Evolutionary conservation across 345 rosid genomes (phyloP).

Genomic region (Populus simonii): DNA sequence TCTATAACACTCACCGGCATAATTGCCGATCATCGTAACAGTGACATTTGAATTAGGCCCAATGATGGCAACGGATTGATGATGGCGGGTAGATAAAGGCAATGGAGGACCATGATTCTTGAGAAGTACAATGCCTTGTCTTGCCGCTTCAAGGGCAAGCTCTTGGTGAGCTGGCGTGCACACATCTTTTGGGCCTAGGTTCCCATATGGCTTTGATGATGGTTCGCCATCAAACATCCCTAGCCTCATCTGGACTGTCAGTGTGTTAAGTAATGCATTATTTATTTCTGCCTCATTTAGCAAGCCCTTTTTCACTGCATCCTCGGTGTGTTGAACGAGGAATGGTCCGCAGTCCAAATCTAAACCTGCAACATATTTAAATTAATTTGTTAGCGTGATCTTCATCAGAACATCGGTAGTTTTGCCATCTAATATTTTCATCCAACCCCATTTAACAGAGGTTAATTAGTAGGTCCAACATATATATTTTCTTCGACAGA

Average conservation of each 20-base stretch:
- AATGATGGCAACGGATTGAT: conserved; percentile 64
- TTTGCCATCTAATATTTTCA: background rate
- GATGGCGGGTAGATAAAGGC: conserved; percentile 55
- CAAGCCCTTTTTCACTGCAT: conserved; percentile 53
- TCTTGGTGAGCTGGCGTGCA: conserved; percentile 66
- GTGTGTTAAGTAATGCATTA: conserved; percentile 58
- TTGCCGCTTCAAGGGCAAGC: conserved; percentile 82
- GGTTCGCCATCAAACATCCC: conserved; percentile 91
- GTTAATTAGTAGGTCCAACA: background rate
- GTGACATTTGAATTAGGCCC: conserved; percentile 86
- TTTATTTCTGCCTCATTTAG: conserved; percentile 50
- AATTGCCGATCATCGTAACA: conserved; percentile 85
- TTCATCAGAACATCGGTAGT: too few species aligned
- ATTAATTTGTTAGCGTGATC: background rate
- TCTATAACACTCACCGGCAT: conserved; percentile 16
- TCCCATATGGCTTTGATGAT: conserved; percentile 54
- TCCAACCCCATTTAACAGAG: background rate
- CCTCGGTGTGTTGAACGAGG: conserved; percentile 60
- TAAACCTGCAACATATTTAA: conserved; percentile 41
- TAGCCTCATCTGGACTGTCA: conserved; percentile 84
- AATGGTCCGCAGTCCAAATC: conserved; percentile 92
- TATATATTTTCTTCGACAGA: background rate
- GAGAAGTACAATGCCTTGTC: conserved; percentile 82
- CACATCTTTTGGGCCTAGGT: conserved; percentile 76
- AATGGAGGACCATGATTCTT: conserved; percentile 49